Percentiles rank a stretch among this genome's conserved stretches.
Conservation (phyloP, 306 rosid genomes). For the Dryas alaskensis region DNA sequence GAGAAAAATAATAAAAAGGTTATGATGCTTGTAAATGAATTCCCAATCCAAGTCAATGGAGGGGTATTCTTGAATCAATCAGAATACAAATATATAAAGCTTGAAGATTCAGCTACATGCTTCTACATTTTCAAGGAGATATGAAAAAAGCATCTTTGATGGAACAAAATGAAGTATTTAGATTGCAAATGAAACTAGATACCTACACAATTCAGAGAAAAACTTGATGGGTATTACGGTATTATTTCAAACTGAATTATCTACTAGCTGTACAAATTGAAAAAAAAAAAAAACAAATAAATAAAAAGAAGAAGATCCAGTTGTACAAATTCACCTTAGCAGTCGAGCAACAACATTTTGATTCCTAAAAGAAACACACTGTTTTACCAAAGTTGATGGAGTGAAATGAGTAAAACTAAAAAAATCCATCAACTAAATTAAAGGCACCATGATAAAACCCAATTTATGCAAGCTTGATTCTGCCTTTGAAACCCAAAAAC, state of each 20-base stretch:
- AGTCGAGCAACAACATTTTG: slow-evolving; percentile 37
- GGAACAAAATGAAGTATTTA: neutral
- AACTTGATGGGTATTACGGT: neutral
- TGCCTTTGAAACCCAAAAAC: slow-evolving; percentile 9
- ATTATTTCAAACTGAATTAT: neutral
- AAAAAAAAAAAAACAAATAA: neutral
- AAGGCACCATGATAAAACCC: slow-evolving; percentile 5
- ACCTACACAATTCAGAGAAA: neutral
- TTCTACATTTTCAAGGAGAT: neutral
- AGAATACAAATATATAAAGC: neutral
- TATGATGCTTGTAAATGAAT: neutral
- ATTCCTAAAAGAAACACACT: slow-evolving; percentile 17
- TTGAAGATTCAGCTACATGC: slow-evolving; percentile 16
- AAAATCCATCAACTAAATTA: slow-evolving; percentile 7
- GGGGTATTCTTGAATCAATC: neutral
- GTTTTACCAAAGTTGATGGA: slow-evolving; percentile 35
- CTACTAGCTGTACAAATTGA: neutral
- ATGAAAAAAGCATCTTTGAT: neutral
- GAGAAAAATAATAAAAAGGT: neutral
- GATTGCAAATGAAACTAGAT: slow-evolving; percentile 4
- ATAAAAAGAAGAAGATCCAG: neutral
- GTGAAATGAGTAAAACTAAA: slow-evolving; percentile 27
- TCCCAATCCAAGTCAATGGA: slow-evolving; percentile 1
- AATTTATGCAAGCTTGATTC: slow-evolving; percentile 18
- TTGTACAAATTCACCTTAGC: slow-evolving; percentile 30